Percentiles rank a stretch among this genome's conserved stretches.
phyloP scores from a whole-genome alignment of 306 rosid species.

The Vigna trinervia region DNA sequence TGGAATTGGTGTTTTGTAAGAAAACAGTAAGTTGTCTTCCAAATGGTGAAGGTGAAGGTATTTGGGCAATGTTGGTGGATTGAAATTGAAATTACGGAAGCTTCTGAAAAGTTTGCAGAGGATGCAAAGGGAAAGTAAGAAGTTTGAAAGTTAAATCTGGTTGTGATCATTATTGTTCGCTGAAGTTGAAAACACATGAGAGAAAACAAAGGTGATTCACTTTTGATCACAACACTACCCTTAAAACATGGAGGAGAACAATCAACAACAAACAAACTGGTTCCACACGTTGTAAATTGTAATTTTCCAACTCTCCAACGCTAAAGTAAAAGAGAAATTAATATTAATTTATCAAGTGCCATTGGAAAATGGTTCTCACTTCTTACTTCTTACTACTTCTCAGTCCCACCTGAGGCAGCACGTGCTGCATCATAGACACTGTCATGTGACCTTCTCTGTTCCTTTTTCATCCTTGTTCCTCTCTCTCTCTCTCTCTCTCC shows the following conservation, averaged over 20 bases:
- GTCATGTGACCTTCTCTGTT: conserved; percentile 65
- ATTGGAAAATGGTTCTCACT: conserved; percentile 37
- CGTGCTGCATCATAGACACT: conserved; percentile 55
- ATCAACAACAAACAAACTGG: neutral
- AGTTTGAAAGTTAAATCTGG: neutral
- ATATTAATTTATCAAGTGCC: neutral
- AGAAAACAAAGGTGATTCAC: conserved; percentile 7
- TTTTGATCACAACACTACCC: conserved; percentile 31
- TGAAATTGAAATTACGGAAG: neutral
- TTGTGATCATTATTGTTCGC: neutral
- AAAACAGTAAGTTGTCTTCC: too few relatives aligned
- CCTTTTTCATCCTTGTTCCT: neutral
- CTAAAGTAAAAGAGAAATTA: neutral
- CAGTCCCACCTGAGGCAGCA: conserved; percentile 48
- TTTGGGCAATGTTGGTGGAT: neutral
- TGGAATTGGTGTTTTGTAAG: too few relatives aligned
- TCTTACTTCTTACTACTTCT: neutral
- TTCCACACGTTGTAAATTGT: conserved; percentile 22
- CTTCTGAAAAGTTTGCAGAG: neutral
- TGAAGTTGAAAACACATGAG: conserved; percentile 32
- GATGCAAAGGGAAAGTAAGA: neutral
- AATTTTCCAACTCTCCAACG: neutral
- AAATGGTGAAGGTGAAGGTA: too few relatives aligned
- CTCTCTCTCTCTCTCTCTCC: neutral
- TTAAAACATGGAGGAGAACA: conserved; percentile 46